Conservation (phyloP, 208 protist species). For the Wallacemonas sp. region DNA sequence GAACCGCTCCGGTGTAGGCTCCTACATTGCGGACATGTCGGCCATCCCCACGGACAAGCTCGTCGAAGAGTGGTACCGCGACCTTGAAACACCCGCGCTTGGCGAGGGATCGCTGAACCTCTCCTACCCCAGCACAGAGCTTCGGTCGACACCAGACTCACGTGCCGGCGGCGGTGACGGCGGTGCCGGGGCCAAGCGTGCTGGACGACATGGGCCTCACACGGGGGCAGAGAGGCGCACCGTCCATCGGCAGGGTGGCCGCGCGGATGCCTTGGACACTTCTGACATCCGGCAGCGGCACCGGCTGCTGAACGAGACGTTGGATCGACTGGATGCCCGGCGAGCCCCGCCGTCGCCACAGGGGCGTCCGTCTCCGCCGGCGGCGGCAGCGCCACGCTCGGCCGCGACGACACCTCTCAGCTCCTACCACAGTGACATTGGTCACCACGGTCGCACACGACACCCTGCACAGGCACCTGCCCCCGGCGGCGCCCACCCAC, state of each 20-base stretch:
- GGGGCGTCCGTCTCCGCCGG: background rate
- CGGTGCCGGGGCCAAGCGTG: background rate
- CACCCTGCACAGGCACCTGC: background rate
- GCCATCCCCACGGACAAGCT: slow-evolving; percentile 31
- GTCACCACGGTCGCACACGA: too few species aligned
- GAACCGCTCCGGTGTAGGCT: slow-evolving; percentile 20
- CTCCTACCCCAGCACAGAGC: slow-evolving; percentile 8
- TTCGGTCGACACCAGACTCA: background rate
- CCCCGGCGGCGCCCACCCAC: background rate
- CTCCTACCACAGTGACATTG: slow-evolving; percentile 5
- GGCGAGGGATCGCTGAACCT: slow-evolving; percentile 9
- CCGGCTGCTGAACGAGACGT: slow-evolving; percentile 22
- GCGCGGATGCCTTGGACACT: slow-evolving; percentile 9
- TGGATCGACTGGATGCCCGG: slow-evolving; percentile 22
- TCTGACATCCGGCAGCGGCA: slow-evolving; percentile 30
- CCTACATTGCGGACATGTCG: slow-evolving; percentile 29
- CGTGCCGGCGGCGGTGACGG: background rate
- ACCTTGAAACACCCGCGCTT: slow-evolving; percentile 24
- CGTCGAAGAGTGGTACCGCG: slow-evolving; percentile 39
- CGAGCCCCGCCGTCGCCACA: background rate
- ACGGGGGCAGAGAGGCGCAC: background rate
- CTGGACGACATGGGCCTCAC: too few species aligned
- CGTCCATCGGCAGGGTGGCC: background rate
- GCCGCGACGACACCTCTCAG: background rate
- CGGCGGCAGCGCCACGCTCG: background rate